Percentiles rank a stretch among this genome's conserved stretches.
Conservation (phyloP, 306 rosid genomes). For the Quercus bicolor region DNA sequence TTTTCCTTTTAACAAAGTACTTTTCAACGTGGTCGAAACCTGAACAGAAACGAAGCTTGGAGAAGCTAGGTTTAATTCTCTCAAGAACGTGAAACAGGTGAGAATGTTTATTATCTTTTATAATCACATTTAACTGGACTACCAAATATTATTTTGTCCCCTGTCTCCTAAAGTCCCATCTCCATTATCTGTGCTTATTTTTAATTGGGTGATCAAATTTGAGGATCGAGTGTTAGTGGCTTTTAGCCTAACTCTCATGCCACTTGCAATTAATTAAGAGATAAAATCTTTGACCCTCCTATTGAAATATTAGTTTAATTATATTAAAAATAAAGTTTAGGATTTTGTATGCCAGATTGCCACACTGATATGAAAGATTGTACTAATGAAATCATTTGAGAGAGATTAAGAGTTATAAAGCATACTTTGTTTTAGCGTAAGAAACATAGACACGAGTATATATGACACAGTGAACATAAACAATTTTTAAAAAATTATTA, state of each 20-base stretch:
- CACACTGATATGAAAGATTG: not conserved
- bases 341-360: not conserved
- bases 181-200: not conserved
- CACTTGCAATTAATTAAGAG: conserved; percentile 26
- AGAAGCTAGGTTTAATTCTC: not conserved
- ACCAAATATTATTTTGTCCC: not conserved
- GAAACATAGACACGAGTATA: too few relatives aligned
- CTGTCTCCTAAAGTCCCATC: conserved; percentile 9
- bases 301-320: conserved; percentile 6
- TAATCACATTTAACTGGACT: not conserved
- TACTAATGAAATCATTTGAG: not conserved
- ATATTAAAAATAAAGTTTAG: not conserved
- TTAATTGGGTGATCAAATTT: not conserved
- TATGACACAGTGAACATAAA: too few relatives aligned
- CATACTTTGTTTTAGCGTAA: not conserved
- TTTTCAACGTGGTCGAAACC: conserved; percentile 6
- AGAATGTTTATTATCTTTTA: not conserved
- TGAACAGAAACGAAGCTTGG: not conserved
- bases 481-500: too few relatives aligned
- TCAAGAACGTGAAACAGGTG: not conserved
- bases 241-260: conserved; percentile 21
- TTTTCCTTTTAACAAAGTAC: not conserved
- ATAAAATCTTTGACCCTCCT: not conserved
- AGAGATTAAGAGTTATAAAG: not conserved
- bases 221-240: not conserved